Conservation (phyloP, 805 yeast genomes). For the Ogataea corticis region DNA sequence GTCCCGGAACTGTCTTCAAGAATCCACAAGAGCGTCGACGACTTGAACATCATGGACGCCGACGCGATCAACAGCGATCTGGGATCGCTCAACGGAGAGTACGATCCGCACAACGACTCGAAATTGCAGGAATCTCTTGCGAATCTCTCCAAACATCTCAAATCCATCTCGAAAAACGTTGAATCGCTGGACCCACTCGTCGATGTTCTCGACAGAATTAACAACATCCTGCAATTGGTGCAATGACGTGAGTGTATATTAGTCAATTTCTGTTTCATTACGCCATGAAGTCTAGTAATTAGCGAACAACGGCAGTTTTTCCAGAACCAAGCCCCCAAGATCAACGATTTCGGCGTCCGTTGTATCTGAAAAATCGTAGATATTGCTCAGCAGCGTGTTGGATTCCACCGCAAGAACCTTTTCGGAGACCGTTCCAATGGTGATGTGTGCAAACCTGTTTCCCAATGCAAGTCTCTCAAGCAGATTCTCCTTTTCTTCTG, state of each 20-base stretch:
- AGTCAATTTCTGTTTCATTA: too few species aligned
- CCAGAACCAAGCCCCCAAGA: constrained; percentile 11
- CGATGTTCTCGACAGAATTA: constrained; percentile 19
- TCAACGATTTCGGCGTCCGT: constrained; percentile 9
- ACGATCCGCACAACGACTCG: constrained; percentile 19
- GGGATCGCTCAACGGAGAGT: neutral
- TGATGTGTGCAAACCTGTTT: constrained; percentile 63
- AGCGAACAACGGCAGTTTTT: constrained; percentile 24
- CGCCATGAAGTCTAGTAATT: constrained; percentile 8
- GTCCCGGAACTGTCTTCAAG: neutral
- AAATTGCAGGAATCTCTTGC: constrained; percentile 13
- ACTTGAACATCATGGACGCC: constrained; percentile 4
- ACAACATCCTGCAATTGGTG: constrained; percentile 19
- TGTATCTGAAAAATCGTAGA: constrained; percentile 22
- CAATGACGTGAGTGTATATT: neutral
- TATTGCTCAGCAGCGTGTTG: constrained; percentile 37
- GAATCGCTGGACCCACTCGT: constrained; percentile 19
- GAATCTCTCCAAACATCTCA: constrained; percentile 14
- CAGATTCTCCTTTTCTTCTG: constrained; percentile 8
- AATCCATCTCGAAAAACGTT: constrained; percentile 19
- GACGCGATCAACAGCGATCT: neutral
- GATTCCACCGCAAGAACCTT: constrained; percentile 54
- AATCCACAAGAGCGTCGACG: constrained; percentile 5
- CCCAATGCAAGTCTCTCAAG: constrained; percentile 29
- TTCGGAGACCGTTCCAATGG: constrained; percentile 59